phyloP scores from a whole-genome alignment of 768 basidiomycete genomes.

The Rhodocollybia butyracea region DNA sequence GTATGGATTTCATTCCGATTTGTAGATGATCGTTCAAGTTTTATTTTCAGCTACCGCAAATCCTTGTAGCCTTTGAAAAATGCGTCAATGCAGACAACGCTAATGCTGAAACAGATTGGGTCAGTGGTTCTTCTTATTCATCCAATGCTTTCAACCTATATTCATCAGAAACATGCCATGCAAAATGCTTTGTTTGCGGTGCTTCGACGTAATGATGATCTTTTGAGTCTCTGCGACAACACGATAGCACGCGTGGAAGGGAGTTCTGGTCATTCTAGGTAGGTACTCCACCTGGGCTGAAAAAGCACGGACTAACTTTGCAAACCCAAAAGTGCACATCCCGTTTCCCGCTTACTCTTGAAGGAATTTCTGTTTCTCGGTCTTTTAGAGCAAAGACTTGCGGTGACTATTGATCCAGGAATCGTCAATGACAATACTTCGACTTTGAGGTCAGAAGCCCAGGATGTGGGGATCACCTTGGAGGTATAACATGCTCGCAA shows the following conservation, averaged over 20 bases:
- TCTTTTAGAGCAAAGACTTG: constrained; percentile 53
- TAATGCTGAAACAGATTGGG: constrained; percentile 55
- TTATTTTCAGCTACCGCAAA: constrained; percentile 54
- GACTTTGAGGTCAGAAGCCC: constrained; percentile 55
- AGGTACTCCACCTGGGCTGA: constrained; percentile 25
- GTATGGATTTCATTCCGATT: constrained; percentile 36
- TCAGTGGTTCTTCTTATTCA: constrained; percentile 26
- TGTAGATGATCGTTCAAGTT: background rate
- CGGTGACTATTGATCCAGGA: constrained; percentile 47
- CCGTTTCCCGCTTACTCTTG: constrained; percentile 47
- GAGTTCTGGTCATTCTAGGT: constrained; percentile 13
- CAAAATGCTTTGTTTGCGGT: constrained; percentile 48
- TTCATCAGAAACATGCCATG: constrained; percentile 34
- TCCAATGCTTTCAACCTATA: background rate
- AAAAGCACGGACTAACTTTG: constrained; percentile 12
- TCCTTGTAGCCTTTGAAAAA: constrained; percentile 55
- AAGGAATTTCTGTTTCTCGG: constrained; percentile 51
- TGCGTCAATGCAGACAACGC: constrained; percentile 48
- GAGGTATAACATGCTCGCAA: constrained; percentile 36
- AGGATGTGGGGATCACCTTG: constrained; percentile 56
- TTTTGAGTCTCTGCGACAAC: constrained; percentile 54
- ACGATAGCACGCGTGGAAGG: constrained; percentile 32
- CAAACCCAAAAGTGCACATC: constrained; percentile 22
- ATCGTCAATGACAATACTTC: constrained; percentile 45
- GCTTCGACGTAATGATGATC: constrained; percentile 44